phyloP scores from a whole-genome alignment of 768 basidiomycete species.

The Boletus sensibilis region DNA sequence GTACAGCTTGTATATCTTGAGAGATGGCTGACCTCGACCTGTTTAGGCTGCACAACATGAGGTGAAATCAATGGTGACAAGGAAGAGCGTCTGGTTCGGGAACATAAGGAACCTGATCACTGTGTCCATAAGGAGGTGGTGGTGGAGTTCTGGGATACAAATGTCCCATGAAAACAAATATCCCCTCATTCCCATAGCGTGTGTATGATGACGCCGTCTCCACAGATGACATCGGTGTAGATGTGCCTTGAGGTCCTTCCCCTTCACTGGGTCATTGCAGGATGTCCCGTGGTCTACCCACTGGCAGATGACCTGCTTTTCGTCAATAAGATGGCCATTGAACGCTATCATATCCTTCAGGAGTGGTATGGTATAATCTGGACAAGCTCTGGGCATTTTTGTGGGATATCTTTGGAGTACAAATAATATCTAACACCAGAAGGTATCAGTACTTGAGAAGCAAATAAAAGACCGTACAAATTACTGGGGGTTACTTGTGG shows the following conservation, averaged over 20 bases:
- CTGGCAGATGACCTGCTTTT: not conserved
- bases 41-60: slow-evolving; percentile 25
- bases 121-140: slow-evolving; percentile 67
- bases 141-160: no score
- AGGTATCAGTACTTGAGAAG: not conserved
- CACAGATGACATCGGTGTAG: not conserved
- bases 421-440: not conserved
- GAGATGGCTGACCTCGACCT: slow-evolving; percentile 37
- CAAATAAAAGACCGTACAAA: not conserved
- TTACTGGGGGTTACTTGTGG: not conserved
- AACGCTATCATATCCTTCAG: slow-evolving; percentile 2
- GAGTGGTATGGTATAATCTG: not conserved
- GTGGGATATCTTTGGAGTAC: not conserved
- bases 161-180: no score
- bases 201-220: not conserved
- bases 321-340: not conserved
- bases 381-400: not conserved
- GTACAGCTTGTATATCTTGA: slow-evolving; percentile 38
- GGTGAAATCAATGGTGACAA: slow-evolving; percentile 7
- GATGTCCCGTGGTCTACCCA: not conserved
- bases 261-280: slow-evolving; percentile 4
- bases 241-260: not conserved
- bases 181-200: not conserved
- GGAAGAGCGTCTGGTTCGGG: slow-evolving; percentile 32
- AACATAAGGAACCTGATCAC: slow-evolving; percentile 50